Evolutionary conservation across 2,329 filamentous ascomycete species (phyloP).

Genomic region (Penicillium sp.): DNA sequence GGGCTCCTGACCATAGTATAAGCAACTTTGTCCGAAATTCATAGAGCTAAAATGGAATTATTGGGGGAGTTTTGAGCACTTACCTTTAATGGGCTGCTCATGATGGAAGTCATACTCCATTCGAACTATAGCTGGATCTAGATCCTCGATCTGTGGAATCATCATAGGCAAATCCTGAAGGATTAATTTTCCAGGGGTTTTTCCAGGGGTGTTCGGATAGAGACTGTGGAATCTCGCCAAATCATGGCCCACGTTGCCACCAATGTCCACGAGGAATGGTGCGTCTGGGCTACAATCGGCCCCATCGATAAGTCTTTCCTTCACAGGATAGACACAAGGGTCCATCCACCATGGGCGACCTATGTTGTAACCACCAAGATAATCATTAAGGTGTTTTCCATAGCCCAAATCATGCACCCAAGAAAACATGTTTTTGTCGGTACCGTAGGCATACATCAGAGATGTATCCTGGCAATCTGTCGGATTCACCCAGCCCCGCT

Average conservation of each 20-base stretch:
- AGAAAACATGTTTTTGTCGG: neutral
- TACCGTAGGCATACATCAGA: conserved; percentile 10
- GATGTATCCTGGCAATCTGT: conserved; percentile 1
- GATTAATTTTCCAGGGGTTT: neutral
- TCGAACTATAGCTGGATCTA: conserved; percentile 1
- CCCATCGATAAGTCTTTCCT: neutral
- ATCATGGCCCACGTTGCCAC: conserved; percentile 1
- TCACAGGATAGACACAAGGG: neutral
- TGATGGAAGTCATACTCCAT: conserved; percentile 7
- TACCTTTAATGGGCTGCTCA: conserved; percentile 1
- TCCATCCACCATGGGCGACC: neutral
- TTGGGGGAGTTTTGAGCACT: neutral
- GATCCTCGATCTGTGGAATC: neutral
- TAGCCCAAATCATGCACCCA: neutral
- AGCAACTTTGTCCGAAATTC: neutral
- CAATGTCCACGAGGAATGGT: conserved; percentile 1
- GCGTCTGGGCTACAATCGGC: neutral
- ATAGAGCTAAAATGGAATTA: neutral
- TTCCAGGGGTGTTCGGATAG: neutral
- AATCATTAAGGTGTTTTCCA: neutral
- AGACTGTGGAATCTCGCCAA: neutral
- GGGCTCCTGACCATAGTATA: neutral
- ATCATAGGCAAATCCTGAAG: conserved; percentile 5
- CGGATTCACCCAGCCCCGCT: conserved; percentile 8
- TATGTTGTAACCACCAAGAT: neutral